Conservation (phyloP, 345 rosid genomes). For the Gossypium anomalum region DNA sequence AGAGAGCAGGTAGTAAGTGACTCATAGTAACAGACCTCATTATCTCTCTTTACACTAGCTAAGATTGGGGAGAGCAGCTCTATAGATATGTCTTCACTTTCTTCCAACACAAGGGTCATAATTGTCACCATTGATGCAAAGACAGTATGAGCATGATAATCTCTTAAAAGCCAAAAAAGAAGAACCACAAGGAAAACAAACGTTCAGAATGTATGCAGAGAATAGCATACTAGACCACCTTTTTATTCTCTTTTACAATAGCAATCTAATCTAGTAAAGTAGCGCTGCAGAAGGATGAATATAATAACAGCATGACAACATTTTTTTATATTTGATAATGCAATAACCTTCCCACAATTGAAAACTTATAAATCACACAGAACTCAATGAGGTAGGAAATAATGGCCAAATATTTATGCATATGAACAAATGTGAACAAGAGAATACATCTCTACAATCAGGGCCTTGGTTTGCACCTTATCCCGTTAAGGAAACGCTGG, state of each 20-base stretch:
- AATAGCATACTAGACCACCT: not conserved
- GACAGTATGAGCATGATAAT: constrained; percentile 65
- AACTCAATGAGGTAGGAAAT: not conserved
- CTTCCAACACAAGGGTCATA: constrained; percentile 84
- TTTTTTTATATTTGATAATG: not conserved
- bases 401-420: not conserved
- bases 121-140: constrained; percentile 82
- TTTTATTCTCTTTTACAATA: not conserved
- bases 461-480: constrained; percentile 42
- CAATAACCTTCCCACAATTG: not conserved
- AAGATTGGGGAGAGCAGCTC: constrained; percentile 75
- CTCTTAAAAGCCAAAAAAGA: constrained; percentile 45
- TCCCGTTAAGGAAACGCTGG: constrained; percentile 68
- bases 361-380: constrained; percentile 1
- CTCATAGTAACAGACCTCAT: constrained; percentile 47
- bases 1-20: not conserved
- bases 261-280: not conserved
- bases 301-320: not conserved
- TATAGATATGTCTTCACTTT: constrained; percentile 81
- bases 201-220: not conserved
- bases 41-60: constrained; percentile 51
- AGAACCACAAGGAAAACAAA: constrained; percentile 4
- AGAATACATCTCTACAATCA: not conserved
- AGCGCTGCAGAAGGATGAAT: not conserved
- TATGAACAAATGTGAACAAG: not conserved